Evolutionary conservation across 177 flowering plant species (phyloP).

Genomic region (Vitis hybrid): DNA sequence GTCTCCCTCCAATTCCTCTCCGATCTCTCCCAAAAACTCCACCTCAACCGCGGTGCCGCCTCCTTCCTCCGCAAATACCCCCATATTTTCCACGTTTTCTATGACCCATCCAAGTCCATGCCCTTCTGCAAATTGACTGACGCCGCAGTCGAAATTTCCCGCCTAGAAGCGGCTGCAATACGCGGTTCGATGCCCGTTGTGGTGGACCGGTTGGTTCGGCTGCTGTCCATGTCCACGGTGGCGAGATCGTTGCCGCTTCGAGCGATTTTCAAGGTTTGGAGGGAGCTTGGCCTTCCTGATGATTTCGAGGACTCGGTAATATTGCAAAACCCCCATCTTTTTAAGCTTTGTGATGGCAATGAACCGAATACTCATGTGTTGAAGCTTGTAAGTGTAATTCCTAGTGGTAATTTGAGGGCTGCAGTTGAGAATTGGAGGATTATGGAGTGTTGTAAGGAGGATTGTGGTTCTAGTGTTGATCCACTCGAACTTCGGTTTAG

Average conservation of each 20-base stretch:
- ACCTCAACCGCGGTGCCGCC: conserved; percentile 75
- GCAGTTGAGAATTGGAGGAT: conserved; percentile 79
- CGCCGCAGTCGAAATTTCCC: conserved; percentile 37
- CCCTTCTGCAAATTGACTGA: conserved; percentile 61
- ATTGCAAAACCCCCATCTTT: conserved; percentile 43
- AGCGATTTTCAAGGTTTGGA: conserved; percentile 84
- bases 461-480: conserved; percentile 31
- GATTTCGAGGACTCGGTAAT: conserved; percentile 86
- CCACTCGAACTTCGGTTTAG: conserved; percentile 45
- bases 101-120: conserved; percentile 33
- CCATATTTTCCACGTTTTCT: conserved; percentile 63
- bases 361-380: conserved; percentile 79
- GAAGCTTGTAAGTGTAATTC: conserved; percentile 33
- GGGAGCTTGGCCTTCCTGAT: conserved; percentile 89
- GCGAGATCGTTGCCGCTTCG: conserved; percentile 69
- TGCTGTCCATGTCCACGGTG: conserved; percentile 63
- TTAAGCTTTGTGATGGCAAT: conserved; percentile 44
- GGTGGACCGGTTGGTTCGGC: conserved; percentile 58
- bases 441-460: conserved; percentile 53
- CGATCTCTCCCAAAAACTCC: conserved; percentile 75
- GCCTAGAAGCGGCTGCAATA: conserved; percentile 50
- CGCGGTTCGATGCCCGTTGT: conserved; percentile 38
- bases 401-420: conserved; percentile 22
- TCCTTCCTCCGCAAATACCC: conserved; percentile 77
- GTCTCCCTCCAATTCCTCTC: conserved; percentile 69